Base-by-base conservation (phyloP, 352 stramenopile species). In the Globisporangium cylindrosporum region DNA sequence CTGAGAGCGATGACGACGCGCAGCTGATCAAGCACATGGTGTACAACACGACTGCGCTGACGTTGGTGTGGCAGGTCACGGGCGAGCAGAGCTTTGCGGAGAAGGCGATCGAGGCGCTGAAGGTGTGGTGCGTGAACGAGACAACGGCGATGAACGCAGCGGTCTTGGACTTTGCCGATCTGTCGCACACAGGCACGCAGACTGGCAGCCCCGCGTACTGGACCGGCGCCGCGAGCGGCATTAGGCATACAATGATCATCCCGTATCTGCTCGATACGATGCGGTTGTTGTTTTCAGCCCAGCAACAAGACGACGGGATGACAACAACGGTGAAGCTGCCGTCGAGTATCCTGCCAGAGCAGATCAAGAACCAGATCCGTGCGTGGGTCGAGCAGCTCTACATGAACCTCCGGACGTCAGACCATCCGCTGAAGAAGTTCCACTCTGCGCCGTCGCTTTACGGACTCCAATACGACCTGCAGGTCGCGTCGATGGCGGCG, bases 11-110 rank as follows among this genome's bases (percentile, higher is more conserved):
- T 4, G 55, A 73, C 24, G 73, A 80, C 32, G 71, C 65, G 14
- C 56, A 74, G 20, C 36, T 80, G 29, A 58, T 87, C 29, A 74
- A 77, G n/a, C 60, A 73, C 56, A 81, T 88, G 71, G 73, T 79
- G 41, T 82, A 84, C 69, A 82, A 84, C 56, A 83, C 73, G 25
- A 85, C 80, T 4, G 71, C 72, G 29, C 65, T 88, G 20, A 70
- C 73, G 9, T 55, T 86, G 18, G 73, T 75, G 29, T 88, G 72
- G 73, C 41, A 61, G 2, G 48, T 85, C 24, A 81, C 69, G 15
- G 53, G 43, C 12, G 75, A 86, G n/a, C 43, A 70, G 29, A 46
- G 69, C 41, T 88, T 80, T 48, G 70, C 69, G 8, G n/a, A 38
- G 25, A 65, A 81, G 27, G 76, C 80, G 32, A 22, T 66, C 32